Percentiles rank a stretch among this genome's conserved stretches.
phyloP scores from a whole-genome alignment of 192 early-diverging fungal genomes.

The Phlyctochytrium planicorne region DNA sequence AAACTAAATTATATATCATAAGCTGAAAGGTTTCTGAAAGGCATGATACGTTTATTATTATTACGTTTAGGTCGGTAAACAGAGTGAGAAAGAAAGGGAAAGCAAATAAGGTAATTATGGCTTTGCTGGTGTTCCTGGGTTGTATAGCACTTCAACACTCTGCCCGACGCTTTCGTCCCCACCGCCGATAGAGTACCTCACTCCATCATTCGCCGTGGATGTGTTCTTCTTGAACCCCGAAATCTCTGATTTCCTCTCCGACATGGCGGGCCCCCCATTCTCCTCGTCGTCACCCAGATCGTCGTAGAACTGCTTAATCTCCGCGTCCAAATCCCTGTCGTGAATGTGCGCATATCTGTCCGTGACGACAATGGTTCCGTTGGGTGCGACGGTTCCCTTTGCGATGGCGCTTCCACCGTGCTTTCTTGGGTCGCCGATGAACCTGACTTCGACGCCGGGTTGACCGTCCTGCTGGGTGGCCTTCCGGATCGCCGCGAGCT shows the following conservation, averaged over 20 bases:
- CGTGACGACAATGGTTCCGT: conserved; percentile 1
- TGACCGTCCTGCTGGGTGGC: conserved; percentile 17
- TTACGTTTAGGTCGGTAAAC: too few species aligned
- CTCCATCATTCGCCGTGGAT: too few species aligned
- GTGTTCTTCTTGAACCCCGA: conserved; percentile 1
- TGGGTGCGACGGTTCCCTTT: neutral
- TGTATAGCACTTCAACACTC: conserved; percentile 34
- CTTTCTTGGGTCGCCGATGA: conserved; percentile 33
- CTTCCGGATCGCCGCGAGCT: conserved; percentile 17
- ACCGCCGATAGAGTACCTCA: neutral
- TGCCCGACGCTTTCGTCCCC: conserved; percentile 20
- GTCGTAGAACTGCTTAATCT: conserved; percentile 37
- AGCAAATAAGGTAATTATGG: too few species aligned
- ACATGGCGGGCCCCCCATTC: conserved; percentile 22
- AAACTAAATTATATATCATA: too few species aligned
- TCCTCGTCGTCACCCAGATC: neutral
- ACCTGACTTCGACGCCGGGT: conserved; percentile 34
- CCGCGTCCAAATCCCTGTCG: conserved; percentile 26
- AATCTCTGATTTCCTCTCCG: neutral
- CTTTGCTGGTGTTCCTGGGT: conserved; percentile 15
- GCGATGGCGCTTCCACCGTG: neutral
- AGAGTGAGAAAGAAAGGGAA: too few species aligned
- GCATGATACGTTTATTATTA: too few species aligned
- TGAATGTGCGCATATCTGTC: conserved; percentile 26
- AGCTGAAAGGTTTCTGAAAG: too few species aligned